Percentiles rank a stretch among this genome's conserved stretches.
Evolutionary conservation across 2,329 filamentous ascomycete species (phyloP).

Genomic region (Calycina herbarum): DNA sequence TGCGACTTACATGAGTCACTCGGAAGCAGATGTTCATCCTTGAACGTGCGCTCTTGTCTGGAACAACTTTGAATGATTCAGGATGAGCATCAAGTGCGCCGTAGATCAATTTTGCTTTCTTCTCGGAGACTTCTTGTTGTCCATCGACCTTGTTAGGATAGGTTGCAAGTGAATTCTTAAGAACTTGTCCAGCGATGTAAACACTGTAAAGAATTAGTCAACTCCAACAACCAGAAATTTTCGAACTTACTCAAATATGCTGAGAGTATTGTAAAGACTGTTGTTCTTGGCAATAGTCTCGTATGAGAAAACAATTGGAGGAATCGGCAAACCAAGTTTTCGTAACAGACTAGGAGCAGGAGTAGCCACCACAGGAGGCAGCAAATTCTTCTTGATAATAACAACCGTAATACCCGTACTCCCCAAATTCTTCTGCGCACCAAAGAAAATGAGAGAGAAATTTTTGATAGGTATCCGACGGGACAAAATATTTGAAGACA

Average conservation of each 20-base stretch:
- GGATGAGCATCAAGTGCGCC: constrained; percentile 71
- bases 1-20: constrained; percentile 49
- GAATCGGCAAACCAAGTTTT: constrained; percentile 72
- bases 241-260: constrained; percentile 71
- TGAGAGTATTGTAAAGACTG: constrained; percentile 92
- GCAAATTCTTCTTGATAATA: constrained; percentile 77
- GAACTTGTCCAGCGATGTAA: constrained; percentile 85
- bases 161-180: constrained; percentile 68
- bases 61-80: constrained; percentile 74
- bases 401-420: constrained; percentile 83
- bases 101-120: constrained; percentile 80
- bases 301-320: constrained; percentile 79
- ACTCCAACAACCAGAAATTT: neutral
- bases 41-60: constrained; percentile 72
- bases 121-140: constrained; percentile 70
- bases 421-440: constrained; percentile 93
- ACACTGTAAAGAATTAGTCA: constrained; percentile 54
- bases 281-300: constrained; percentile 88
- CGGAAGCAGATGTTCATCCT: constrained; percentile 97
- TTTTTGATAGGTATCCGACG: constrained; percentile 74
- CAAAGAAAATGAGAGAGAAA: constrained; percentile 84
- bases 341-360: constrained; percentile 70
- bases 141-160: constrained; percentile 71
- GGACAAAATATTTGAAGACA: constrained; percentile 92
- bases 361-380: constrained; percentile 66